Conservation (phyloP, 2,329 filamentous ascomycete species). For the Dactylellina drechsleri region DNA sequence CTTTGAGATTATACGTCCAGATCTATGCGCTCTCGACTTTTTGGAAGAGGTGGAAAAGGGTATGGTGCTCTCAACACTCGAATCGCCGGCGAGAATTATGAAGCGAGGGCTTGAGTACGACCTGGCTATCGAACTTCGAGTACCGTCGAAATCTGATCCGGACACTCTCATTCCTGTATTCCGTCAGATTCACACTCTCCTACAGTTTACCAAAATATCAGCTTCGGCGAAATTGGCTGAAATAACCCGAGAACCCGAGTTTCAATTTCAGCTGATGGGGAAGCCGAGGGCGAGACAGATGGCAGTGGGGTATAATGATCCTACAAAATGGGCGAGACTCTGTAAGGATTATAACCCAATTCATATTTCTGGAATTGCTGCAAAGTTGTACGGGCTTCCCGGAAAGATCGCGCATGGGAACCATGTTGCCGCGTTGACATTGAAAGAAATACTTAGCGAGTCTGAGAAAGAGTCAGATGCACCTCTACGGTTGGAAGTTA, state of each 20-base stretch:
- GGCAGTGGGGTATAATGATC: slow-evolving; percentile 6
- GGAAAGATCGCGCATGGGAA: slow-evolving; percentile 47
- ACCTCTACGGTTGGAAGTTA: slow-evolving; percentile 18
- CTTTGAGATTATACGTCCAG: slow-evolving; percentile 34
- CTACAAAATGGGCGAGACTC: slow-evolving; percentile 40
- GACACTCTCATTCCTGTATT: slow-evolving; percentile 19
- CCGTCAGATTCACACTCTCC: slow-evolving; percentile 25
- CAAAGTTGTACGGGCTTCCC: slow-evolving; percentile 34
- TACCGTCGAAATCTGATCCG: slow-evolving; percentile 5
- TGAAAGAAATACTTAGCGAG: slow-evolving; percentile 3
- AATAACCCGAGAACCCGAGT: slow-evolving; percentile 14
- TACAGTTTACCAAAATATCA: slow-evolving; percentile 41
- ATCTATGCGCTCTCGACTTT: slow-evolving; percentile 24
- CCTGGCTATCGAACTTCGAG: slow-evolving; percentile 17
- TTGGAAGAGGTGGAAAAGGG: slow-evolving; percentile 18
- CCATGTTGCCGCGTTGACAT: slow-evolving; percentile 38
- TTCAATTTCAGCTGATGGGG: slow-evolving; percentile 18
- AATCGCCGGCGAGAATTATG: slow-evolving; percentile 33
- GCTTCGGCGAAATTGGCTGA: slow-evolving; percentile 13
- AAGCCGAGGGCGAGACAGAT: not conserved
- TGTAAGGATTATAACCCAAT: slow-evolving; percentile 51
- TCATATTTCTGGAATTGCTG: slow-evolving; percentile 41
- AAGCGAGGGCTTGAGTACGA: slow-evolving; percentile 46
- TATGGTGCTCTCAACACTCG: slow-evolving; percentile 32
- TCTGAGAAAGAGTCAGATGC: not conserved